Base-by-base conservation (phyloP, 192 early-diverging fungal species). In the Ramicandelaber brevisporus region DNA sequence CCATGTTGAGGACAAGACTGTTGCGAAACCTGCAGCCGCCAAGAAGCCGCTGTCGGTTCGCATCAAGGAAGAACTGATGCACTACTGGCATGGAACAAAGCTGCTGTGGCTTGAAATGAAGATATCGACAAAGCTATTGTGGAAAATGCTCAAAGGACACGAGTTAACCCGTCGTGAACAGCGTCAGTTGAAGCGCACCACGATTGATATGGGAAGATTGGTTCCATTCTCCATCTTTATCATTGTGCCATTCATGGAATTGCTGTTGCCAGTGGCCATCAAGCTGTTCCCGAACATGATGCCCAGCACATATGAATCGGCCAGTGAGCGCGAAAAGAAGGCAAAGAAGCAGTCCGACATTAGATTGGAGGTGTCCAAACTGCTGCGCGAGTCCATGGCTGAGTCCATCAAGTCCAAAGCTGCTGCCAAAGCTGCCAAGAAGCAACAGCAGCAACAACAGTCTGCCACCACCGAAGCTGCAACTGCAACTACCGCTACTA, bases 251-350 rank as follows among this genome's bases (percentile, higher is more conserved):
- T 96, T 96, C 50, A 70, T 83, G 44, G 90, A 96, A 53, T 59
- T 96, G 11, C 56, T 84, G 25, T 50, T 96, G 20, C 90, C 90
- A 6, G 62, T 96, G 17, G 63, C 80, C 5, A 51, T 96, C 27
- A 75, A 79, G 47, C 51, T 96, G 26, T 96, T 92, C 69, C 90
- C 90, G 13, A 78, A 85, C 40, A 90, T 96, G 83, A 47, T 96
- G 20, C 90, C 90, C 6, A 76, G 70, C 32, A 96, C 90, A 3
- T 96, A 87, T 55, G 85, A 89, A 47, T 72, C 74, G 64, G 77
- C 81, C 54, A 42, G 47, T 28, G 21, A 36, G 5, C 57, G 79
- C 50, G 90, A 96, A 35, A 83, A 96, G 57, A 96, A 96, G 56
- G 77, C 75, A 41, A 69, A 63, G 41, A 88, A 86, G 63, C 57